Evolutionary conservation across 352 stramenopile species (phyloP).

Genomic region (Phytophthora podocarpi): DNA sequence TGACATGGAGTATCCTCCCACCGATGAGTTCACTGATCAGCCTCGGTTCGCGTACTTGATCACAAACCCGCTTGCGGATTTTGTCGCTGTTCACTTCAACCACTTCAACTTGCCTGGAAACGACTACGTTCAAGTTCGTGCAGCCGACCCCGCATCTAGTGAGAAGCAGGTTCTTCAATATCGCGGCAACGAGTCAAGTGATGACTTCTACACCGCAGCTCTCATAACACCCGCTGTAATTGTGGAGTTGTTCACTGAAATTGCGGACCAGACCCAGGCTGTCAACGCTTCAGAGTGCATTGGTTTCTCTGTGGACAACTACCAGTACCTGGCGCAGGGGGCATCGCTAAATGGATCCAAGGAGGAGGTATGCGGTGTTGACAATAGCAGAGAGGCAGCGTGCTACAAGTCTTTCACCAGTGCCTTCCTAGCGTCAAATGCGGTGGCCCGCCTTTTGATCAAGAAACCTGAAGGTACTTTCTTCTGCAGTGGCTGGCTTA

Average conservation of each 20-base stretch:
- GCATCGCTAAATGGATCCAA: slow-evolving; percentile 33
- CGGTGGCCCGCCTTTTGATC: slow-evolving; percentile 68
- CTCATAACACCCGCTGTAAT: slow-evolving; percentile 46
- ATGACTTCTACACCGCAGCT: slow-evolving; percentile 46
- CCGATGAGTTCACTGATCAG: slow-evolving; percentile 21
- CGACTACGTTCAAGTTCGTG: slow-evolving; percentile 60
- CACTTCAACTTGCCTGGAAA: slow-evolving; percentile 61
- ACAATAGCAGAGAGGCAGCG: slow-evolving; percentile 61
- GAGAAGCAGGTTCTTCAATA: slow-evolving; percentile 43
- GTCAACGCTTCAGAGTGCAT: slow-evolving; percentile 36
- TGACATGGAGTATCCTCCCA: slow-evolving; percentile 28
- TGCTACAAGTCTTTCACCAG: slow-evolving; percentile 42
- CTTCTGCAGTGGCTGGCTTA: slow-evolving; percentile 79
- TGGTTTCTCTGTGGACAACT: slow-evolving; percentile 60
- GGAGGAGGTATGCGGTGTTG: slow-evolving; percentile 64
- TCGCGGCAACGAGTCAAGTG: slow-evolving; percentile 33
- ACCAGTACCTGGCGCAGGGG: slow-evolving; percentile 41
- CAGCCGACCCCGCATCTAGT: slow-evolving; percentile 31
- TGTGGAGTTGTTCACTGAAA: slow-evolving; percentile 56
- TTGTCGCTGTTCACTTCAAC: slow-evolving; percentile 69
- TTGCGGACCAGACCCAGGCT: slow-evolving; percentile 5
- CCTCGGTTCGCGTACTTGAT: slow-evolving; percentile 46
- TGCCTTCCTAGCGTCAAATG: slow-evolving; percentile 33
- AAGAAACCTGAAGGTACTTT: slow-evolving; percentile 57
- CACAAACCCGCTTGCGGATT: slow-evolving; percentile 52